Base-by-base conservation (phyloP, 306 rosid species). In the Hylodesmum podocarpum region DNA sequence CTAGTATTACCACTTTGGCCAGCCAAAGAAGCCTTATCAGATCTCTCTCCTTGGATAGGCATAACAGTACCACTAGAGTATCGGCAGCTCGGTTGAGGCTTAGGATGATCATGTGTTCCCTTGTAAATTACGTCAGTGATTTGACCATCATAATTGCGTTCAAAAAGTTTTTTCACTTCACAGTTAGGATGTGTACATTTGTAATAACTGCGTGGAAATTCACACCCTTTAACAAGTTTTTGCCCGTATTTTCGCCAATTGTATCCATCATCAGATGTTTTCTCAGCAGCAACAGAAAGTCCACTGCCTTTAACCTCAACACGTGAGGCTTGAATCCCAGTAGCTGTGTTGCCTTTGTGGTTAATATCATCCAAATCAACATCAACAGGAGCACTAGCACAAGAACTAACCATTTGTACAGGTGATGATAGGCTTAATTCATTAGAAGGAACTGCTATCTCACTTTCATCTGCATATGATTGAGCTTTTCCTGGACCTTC, bases 201-300 rank as follows among this genome's bases (percentile, higher is more conserved):
- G 88, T 95, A 95, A 84, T 95, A 95, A 88, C 98, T 95, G 79
- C 98, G 96, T 0, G 98, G 98, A 78, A 92, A 95, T 85, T 95
- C 98, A 84, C 98, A 83, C 72, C 98, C 98, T 82, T 95, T 95
- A 75, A 95, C 98, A 54, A 73, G 98, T 75, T 95, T 95, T 83
- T 95, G 97, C 72, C 98, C 98, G 53, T 95, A 95, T 66, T 95
- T 95, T 71, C 98, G 80, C 98, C 98, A 95, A 83, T 95, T 92
- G 82, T 95, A 95, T 73, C 98, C 98, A 80, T 92, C 99, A 66
- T 95, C 95, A 55, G 96, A 89, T 50, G 84, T 43, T 76, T 82
- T 88, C 33, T 89, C 93, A 14, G 84, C 66, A 53, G 80, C 81
- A 37, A 84, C 84, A 37, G 91, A 78, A 84, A 81, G 63, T 59